Conservation (phyloP, 129 eudicot genomes). For the Arctium lappa region DNA sequence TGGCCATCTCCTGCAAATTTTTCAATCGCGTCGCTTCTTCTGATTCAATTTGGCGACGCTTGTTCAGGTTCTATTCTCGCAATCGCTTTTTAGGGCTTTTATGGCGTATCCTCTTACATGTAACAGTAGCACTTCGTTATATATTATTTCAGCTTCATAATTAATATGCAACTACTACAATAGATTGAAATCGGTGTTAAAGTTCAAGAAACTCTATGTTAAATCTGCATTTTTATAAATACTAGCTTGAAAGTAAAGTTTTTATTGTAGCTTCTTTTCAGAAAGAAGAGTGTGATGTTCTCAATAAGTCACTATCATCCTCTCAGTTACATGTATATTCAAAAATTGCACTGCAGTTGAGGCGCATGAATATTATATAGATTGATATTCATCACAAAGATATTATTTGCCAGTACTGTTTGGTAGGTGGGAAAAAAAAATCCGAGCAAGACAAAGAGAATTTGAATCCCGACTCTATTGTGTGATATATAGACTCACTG, state of each 20-base stretch:
- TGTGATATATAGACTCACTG: not conserved
- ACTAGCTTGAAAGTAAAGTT: not conserved
- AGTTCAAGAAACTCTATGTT: not conserved
- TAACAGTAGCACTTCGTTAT: not conserved
- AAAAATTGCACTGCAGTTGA: not conserved
- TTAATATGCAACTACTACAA: not conserved
- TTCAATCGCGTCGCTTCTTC: conserved; percentile 56
- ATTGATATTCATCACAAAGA: not conserved
- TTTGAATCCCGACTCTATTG: not conserved
- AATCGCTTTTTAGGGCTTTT: not conserved
- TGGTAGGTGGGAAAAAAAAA: not conserved
- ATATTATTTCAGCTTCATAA: not conserved
- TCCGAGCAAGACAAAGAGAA: not conserved
- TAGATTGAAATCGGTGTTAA: not conserved
- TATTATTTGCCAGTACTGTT: not conserved
- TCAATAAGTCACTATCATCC: not conserved
- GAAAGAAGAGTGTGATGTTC: not conserved
- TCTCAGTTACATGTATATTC: not conserved
- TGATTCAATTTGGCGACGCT: conserved; percentile 65
- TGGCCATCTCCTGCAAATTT: conserved; percentile 68
- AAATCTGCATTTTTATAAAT: not conserved
- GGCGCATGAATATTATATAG: not conserved
- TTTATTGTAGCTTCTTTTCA: not conserved
- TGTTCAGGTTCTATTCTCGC: conserved; percentile 51
- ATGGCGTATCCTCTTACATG: not conserved